Evolutionary conservation across 225 moss, liverwort and hornwort species (phyloP).

Genomic region (Marchantia polymorpha): DNA sequence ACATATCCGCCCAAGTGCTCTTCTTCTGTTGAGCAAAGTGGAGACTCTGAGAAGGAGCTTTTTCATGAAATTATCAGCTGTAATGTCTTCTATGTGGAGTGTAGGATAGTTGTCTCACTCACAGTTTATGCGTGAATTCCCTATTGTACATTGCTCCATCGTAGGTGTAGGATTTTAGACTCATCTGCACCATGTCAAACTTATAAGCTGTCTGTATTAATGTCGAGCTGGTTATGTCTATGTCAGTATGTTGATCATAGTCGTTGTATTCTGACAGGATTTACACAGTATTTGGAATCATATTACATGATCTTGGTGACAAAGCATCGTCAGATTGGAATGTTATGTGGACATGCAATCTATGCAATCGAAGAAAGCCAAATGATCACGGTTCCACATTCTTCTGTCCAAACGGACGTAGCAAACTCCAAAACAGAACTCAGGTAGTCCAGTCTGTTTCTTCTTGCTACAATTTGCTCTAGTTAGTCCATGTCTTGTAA

Average conservation of each 20-base stretch:
- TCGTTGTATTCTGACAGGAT: slow-evolving; percentile 43
- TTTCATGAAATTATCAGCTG: no score
- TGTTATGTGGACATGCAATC: slow-evolving; percentile 82
- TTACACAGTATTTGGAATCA: slow-evolving; percentile 72
- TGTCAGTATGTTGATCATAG: not conserved
- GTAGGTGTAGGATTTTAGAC: no score
- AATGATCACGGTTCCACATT: slow-evolving; percentile 68
- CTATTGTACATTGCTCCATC: no score
- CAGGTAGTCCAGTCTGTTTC: slow-evolving; percentile 43
- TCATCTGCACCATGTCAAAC: no score
- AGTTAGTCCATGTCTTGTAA: not conserved
- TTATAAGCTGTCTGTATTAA: no score
- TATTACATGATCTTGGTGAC: slow-evolving; percentile 88
- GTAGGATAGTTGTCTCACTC: no score
- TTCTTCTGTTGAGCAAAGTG: not conserved
- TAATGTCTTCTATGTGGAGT: no score
- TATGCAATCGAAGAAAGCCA: slow-evolving; percentile 75
- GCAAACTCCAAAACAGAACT: slow-evolving; percentile 67
- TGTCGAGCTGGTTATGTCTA: no score
- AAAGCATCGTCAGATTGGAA: slow-evolving; percentile 75
- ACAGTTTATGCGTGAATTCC: no score
- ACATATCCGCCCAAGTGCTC: not conserved
- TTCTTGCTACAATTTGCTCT: not conserved
- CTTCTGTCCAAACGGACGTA: slow-evolving; percentile 66
- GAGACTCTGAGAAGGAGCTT: no score